phyloP scores from a whole-genome alignment of 768 basidiomycete genomes.

The Psilocybe tampanensis region DNA sequence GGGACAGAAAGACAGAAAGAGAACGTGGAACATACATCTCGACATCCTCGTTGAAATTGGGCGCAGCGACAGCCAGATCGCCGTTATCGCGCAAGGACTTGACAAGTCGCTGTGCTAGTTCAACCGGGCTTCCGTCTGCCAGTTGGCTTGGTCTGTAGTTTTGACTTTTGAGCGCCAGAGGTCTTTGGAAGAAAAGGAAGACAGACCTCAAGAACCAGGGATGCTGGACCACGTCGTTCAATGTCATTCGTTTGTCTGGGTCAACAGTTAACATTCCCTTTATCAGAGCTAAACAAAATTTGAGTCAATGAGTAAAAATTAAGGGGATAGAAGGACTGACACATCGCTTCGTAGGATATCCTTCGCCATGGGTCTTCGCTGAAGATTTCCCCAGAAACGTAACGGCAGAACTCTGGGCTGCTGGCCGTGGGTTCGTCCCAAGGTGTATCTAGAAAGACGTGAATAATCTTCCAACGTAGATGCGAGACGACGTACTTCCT shows the following conservation, averaged over 20 bases:
- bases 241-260: slow-evolving; percentile 64
- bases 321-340: slow-evolving; percentile 43
- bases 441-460: slow-evolving; percentile 77
- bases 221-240: slow-evolving; percentile 52
- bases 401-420: slow-evolving; percentile 83
- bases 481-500: slow-evolving; percentile 68
- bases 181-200: background rate
- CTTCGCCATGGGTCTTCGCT: slow-evolving; percentile 79
- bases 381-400: slow-evolving; percentile 73
- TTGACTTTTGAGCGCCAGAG: background rate
- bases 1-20: background rate
- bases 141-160: slow-evolving; percentile 68
- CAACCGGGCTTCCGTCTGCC: slow-evolving; percentile 43
- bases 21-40: background rate
- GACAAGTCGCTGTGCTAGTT: slow-evolving; percentile 72
- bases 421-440: slow-evolving; percentile 91
- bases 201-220: slow-evolving; percentile 76
- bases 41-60: slow-evolving; percentile 38
- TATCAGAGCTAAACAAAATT: too few relatives aligned
- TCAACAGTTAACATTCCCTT: slow-evolving; percentile 73
- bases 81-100: slow-evolving; percentile 68
- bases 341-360: slow-evolving; percentile 56
- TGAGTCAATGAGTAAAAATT: background rate
- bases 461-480: background rate
- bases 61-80: slow-evolving; percentile 73